phyloP scores from a whole-genome alignment of 805 yeast genomes.

The Millerago galiae region DNA sequence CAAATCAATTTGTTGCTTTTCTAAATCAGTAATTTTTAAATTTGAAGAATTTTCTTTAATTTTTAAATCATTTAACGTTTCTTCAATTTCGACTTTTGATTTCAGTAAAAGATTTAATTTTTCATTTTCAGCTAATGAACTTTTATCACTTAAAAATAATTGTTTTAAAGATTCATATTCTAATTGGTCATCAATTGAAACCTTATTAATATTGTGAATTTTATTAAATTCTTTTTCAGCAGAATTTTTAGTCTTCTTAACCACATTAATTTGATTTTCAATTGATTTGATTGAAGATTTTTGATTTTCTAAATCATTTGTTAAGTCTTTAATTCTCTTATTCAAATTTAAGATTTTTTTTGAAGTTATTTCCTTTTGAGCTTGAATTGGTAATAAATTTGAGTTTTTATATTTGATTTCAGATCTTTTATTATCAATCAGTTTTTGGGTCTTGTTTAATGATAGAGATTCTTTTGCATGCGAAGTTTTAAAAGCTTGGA shows the following conservation, averaged over 20 bases:
- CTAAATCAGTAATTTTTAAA: slow-evolving; percentile 30
- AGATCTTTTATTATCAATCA: slow-evolving; percentile 30
- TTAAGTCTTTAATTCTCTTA: slow-evolving; percentile 43
- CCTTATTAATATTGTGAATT: slow-evolving; percentile 27
- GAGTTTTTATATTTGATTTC: slow-evolving; percentile 38
- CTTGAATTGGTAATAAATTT: slow-evolving; percentile 54
- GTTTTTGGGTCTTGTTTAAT: slow-evolving; percentile 33
- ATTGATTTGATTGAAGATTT: slow-evolving; percentile 33
- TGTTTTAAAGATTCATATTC: slow-evolving; percentile 57
- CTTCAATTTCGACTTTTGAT: slow-evolving; percentile 38
- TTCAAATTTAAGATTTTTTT: slow-evolving; percentile 42
- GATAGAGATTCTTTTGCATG: slow-evolving; percentile 42
- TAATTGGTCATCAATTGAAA: slow-evolving; percentile 44
- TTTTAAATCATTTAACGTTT: slow-evolving; percentile 32
- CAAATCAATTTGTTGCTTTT: slow-evolving; percentile 26
- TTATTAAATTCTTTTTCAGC: slow-evolving; percentile 32
- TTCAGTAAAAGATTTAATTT: slow-evolving; percentile 34
- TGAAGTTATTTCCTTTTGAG: slow-evolving; percentile 43
- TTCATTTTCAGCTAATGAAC: slow-evolving; percentile 52
- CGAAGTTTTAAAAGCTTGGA: slow-evolving; percentile 33
- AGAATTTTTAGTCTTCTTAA: slow-evolving; percentile 32
- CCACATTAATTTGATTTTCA: slow-evolving; percentile 41
- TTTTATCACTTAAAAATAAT: slow-evolving; percentile 49
- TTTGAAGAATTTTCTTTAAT: slow-evolving; percentile 30
- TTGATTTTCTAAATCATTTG: slow-evolving; percentile 49